phyloP scores from a whole-genome alignment of 768 basidiomycete genomes.

The Leccinum rimulosum region DNA sequence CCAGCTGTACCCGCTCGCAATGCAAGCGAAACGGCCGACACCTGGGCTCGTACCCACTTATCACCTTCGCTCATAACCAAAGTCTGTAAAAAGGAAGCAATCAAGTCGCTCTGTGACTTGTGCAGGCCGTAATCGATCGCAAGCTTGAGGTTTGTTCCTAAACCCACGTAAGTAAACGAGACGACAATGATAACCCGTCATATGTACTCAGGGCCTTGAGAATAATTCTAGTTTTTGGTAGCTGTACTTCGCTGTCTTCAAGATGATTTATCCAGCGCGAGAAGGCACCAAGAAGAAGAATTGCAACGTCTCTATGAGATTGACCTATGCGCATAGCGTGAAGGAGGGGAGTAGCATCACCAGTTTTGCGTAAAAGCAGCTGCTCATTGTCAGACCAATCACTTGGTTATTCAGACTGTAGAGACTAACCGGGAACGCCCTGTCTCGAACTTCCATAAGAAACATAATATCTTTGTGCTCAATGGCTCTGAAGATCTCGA shows the following conservation, averaged over 20 bases:
- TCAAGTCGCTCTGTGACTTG: slow-evolving; percentile 77
- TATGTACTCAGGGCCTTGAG: slow-evolving; percentile 73
- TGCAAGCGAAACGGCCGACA: slow-evolving; percentile 64
- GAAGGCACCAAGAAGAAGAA: slow-evolving; percentile 85
- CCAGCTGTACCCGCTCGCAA: slow-evolving; percentile 65
- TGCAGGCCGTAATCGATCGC: slow-evolving; percentile 89
- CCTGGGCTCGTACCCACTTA: slow-evolving; percentile 77
- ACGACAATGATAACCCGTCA: slow-evolving; percentile 65
- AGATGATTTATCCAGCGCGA: slow-evolving; percentile 90
- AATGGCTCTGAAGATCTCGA: slow-evolving; percentile 77
- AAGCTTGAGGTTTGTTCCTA: slow-evolving; percentile 82
- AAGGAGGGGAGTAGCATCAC: slow-evolving; percentile 83
- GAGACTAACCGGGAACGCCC: slow-evolving; percentile 68
- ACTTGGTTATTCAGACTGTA: neutral
- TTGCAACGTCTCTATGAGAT: slow-evolving; percentile 78
- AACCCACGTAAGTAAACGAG: slow-evolving; percentile 65
- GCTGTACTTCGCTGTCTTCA: slow-evolving; percentile 71
- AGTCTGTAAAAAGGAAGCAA: slow-evolving; percentile 91
- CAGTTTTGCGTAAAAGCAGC: slow-evolving; percentile 82
- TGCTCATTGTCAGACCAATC: slow-evolving; percentile 25
- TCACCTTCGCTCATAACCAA: slow-evolving; percentile 97
- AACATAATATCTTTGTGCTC: slow-evolving; percentile 81
- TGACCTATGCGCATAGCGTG: slow-evolving; percentile 84
- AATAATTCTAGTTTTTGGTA: slow-evolving; percentile 64
- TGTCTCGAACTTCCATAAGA: slow-evolving; percentile 81